Base-by-base conservation (phyloP, 768 basidiomycete genomes). In the Macrolepiota albuminosa region DNA sequence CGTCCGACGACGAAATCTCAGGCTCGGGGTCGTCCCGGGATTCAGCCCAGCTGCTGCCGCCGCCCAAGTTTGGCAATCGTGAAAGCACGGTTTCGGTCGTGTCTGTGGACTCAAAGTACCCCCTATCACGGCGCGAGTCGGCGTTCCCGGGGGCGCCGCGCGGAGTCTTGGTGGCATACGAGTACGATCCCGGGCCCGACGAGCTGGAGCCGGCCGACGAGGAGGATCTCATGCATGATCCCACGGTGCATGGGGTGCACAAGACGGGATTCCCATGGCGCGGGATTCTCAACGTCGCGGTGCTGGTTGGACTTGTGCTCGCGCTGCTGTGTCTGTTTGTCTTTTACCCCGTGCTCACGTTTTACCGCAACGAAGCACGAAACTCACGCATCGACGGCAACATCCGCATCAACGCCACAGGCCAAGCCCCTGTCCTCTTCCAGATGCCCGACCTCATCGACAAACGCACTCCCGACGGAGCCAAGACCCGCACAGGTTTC, bases 141-240 rank as follows among this genome's bases (percentile, higher is more conserved):
- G 66, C 66, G 0, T 68, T 68, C 24, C 67, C 66, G 3, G 63
- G 62, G 1, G 59, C 64, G 0, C 69, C 70, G 7, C 64, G 77
- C 1, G 79, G 78, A 0, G 21, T 29, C 3, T 73, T 91, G 34
- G 74, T 90, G 0, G 81, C 89, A 1, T 91, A 89, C 66, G 87
- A 78, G 13, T 90, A 88, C 67, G 88, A 90, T 66, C 89, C 89
- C 0, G 75, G 74, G 4, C 40, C 75, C 18, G 88, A 90, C 66
- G 74, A 78, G 62, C 71, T 78, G 60, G 78, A 79, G n/a, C 80
- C 76, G 0, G 73, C 76, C 1, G 88, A 90, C 68, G 87, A 87
- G 16, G 93, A 94, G 66, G 93, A 95, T 67, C 69, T 82, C 24
- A 70, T 95, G 39, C 90, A 95, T 67, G 85, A 89, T 60, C 85